Percentiles rank a stretch among this genome's conserved stretches.
phyloP scores from a whole-genome alignment of 352 stramenopile species.

The Globisporangium carolinianum region DNA sequence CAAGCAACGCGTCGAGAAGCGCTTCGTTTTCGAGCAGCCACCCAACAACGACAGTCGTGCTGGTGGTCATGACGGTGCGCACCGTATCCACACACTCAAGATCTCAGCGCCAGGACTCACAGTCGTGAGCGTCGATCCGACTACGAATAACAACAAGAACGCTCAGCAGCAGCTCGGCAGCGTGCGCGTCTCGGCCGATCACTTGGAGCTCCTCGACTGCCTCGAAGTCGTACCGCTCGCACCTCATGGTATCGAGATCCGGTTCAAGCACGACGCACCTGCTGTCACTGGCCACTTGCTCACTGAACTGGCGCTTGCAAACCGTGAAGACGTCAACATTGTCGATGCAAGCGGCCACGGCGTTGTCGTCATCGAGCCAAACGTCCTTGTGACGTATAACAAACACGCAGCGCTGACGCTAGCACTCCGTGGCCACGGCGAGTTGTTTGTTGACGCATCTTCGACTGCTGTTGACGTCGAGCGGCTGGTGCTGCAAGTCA shows the following conservation, averaged over 20 bases:
- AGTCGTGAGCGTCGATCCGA: constrained; percentile 1
- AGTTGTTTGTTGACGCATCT: neutral
- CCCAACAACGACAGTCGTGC: too few relatives aligned
- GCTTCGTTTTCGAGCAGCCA: neutral
- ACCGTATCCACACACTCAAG: constrained; percentile 3
- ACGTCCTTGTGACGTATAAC: constrained; percentile 8
- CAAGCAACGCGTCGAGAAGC: constrained; percentile 8
- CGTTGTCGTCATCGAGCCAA: constrained; percentile 6
- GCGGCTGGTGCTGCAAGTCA: neutral
- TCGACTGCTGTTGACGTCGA: constrained; percentile 2
- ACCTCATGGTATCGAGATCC: constrained; percentile 8
- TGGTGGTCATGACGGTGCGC: neutral
- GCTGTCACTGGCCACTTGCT: constrained; percentile 4
- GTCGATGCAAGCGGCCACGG: constrained; percentile 1
- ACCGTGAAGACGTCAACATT: constrained; percentile 2
- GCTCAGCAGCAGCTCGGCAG: neutral
- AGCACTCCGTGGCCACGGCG: neutral
- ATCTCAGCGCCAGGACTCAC: constrained; percentile 9
- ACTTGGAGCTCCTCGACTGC: constrained; percentile 4
- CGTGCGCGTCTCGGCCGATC: constrained; percentile 6
- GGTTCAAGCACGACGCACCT: constrained; percentile 5
- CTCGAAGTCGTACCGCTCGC: constrained; percentile 9
- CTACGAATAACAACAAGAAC: neutral
- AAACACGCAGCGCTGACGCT: constrained; percentile 3
- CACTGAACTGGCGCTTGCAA: constrained; percentile 3